Base-by-base conservation (phyloP, 371 early-diverging fungal genomes). In the Syncephalastrum sp. region DNA sequence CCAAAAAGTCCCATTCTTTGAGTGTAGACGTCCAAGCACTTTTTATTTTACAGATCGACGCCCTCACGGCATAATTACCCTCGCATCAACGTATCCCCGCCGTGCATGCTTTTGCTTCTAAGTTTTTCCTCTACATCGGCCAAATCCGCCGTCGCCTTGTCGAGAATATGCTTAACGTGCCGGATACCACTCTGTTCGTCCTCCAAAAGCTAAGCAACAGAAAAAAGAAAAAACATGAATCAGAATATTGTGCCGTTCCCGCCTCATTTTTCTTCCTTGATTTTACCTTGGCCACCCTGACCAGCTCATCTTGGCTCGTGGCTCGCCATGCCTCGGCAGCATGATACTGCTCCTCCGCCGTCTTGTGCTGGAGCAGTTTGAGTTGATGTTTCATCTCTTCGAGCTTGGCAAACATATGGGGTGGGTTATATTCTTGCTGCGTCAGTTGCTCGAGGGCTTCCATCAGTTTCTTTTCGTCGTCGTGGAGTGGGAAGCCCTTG, bases 401-500 rank as follows among this genome's bases (percentile, higher is more conserved):
- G 27, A 66, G 50, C 33, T 54, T 50, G 29, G 42, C 52, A 50
- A 61, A 44, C 21, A 66, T 21, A 5, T 57, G 56, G 16, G 61
- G 59, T 17, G 66, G 66, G 25, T 27, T 61, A 21, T 27, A 24
- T 13, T 52, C 45, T 13, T 49, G 47, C n/a, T 53, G 25, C 0
- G 55, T 46, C 24, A 61, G 17, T 4, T 25, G 24, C 38, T 61
- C 50, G 52, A 66, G 42, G 17, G 17, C 19, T 24, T 57, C 45
- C 52, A 58, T 55, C 5, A 66, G 42, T 44, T 54, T 48, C 21
- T 66, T 54, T 52, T 66, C 66, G 19, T 61, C 52, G 15, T 48
- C 41, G 5, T 57, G 47, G 2, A 66, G 50, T 12, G 57, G 61
- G 46, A 58, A 60, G 19, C 66, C 66, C 47, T 61, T 66, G 52